Base-by-base conservation (phyloP, 163 green algal genomes). In the Chlamydomonas reinhardtii region DNA sequence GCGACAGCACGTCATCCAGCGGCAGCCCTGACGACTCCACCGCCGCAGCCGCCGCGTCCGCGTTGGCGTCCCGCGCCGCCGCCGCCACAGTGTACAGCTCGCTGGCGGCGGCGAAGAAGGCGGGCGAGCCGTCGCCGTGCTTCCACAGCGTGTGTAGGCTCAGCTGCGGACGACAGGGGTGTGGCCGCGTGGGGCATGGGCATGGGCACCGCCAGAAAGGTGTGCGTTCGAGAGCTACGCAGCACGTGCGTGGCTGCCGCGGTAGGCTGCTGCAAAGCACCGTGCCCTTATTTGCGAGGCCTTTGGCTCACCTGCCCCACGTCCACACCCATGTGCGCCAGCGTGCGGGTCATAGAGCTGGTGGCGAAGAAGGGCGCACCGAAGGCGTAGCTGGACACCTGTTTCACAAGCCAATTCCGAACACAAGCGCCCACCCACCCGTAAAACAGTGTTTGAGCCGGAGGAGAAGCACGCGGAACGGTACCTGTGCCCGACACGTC, bases 101-200 rank as follows among this genome's bases (percentile, higher is more conserved):
- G 34, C 80, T 86, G 70, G 80, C 80, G 54, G 80, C 80, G 34
- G 80, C 43, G 54, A 86, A 86, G 56, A 86, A 86, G 29, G 69
- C 54, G 16, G 70, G 54, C 66, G 66, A 56, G 8, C 56, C 80
- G 80, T 86, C 80, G 19, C 70, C 70, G 25, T 71, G 54, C 25
- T 71, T 71, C 80, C 80, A 86, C n/a, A 86, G 52, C 24, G 80
- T 86, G 80, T 86, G 80, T 6, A 86, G 70, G 70, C 69, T 71
- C 64, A 61, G 6, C 25, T 64, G 72, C 24, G 1, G 37, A 15
- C 8, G 70, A 2, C 20, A 2, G 70, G 15, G 56, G n/a, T n/a
- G n/a, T n/a, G n/a, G n/a, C n/a, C n/a, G 56, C 20, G 17, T 64
- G 56, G 19, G 56, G 20, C 19, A 12, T 22, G 17, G 56, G 56